A percentile compares a stretch with the other conserved stretches of the same genome.
Conservation (phyloP, 2,329 filamentous ascomycete genomes). For the Diplodia seriata region DNA sequence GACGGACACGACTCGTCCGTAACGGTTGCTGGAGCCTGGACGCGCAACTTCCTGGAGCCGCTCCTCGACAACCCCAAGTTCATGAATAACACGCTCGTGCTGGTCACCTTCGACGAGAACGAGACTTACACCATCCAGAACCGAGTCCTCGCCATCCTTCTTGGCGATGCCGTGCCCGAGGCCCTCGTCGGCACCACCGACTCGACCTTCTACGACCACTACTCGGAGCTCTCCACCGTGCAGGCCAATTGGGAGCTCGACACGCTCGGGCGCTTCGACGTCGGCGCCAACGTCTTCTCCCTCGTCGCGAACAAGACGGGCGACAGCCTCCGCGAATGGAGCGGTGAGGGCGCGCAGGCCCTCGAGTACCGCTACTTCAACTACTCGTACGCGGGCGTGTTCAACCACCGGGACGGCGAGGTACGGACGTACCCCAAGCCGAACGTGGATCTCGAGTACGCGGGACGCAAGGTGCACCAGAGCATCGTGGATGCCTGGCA, state of each 20-base stretch:
- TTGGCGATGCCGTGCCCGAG: constrained; percentile 75
- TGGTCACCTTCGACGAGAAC: constrained; percentile 82
- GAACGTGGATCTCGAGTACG: constrained; percentile 39
- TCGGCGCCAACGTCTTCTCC: constrained; percentile 55
- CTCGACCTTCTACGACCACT: constrained; percentile 62
- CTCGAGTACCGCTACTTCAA: constrained; percentile 45
- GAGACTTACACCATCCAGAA: constrained; percentile 72
- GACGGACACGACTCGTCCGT: constrained; percentile 79
- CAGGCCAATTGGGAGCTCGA: constrained; percentile 56
- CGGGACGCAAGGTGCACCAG: constrained; percentile 41
- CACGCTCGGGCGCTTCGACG: constrained; percentile 56
- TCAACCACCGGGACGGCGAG: constrained; percentile 41
- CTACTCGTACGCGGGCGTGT: constrained; percentile 42
- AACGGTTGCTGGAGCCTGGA: constrained; percentile 72
- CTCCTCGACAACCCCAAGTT: constrained; percentile 74
- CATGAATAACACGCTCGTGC: constrained; percentile 75
- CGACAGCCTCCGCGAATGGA: constrained; percentile 38
- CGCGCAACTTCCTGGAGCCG: constrained; percentile 70
- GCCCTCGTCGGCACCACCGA: constrained; percentile 73
- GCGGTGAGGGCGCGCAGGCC: constrained; percentile 36
- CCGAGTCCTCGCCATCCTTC: constrained; percentile 71
- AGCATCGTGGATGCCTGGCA: constrained; percentile 41
- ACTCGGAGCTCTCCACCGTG: constrained; percentile 54
- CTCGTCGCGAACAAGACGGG: constrained; percentile 47
- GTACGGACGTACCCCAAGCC: constrained; percentile 42